A percentile compares a stretch with the other conserved stretches of the same genome.
Conservation (phyloP, 495 filamentous ascomycete genomes). For the Chaetomium tenue region DNA sequence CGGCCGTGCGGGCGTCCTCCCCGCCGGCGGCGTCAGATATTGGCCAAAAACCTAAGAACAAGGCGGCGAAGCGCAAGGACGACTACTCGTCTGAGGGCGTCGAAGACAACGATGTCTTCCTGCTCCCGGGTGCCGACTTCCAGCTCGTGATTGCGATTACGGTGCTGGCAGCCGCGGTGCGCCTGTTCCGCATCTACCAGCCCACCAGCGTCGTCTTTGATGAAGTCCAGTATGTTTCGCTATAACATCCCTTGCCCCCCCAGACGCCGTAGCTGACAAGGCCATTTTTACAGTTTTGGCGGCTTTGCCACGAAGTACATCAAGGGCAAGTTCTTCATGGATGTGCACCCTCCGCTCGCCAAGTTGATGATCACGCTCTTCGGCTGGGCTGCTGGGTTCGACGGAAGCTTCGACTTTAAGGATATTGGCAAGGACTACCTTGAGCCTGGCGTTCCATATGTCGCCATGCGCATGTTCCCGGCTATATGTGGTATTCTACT, state of each 20-base stretch:
- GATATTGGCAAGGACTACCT: constrained; percentile 99
- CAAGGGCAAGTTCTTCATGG: constrained; percentile 98
- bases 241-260: not conserved
- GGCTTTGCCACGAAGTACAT: constrained; percentile 98
- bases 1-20: constrained; percentile 32
- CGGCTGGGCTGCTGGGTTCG: constrained; percentile 91
- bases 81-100: constrained; percentile 67
- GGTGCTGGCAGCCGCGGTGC: constrained; percentile 71
- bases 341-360: constrained; percentile 95
- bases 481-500: constrained; percentile 83
- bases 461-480: constrained; percentile 93
- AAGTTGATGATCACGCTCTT: constrained; percentile 94
- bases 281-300: constrained; percentile 66
- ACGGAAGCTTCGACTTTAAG: constrained; percentile 97
- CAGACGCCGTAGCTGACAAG: constrained; percentile 25
- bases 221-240: constrained; percentile 80
- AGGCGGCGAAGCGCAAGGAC: constrained; percentile 39
- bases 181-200: constrained; percentile 93
- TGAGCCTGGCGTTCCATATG: constrained; percentile 92
- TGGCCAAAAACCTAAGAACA: constrained; percentile 33
- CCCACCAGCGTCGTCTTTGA: constrained; percentile 97
- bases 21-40: constrained; percentile 18
- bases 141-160: constrained; percentile 70
- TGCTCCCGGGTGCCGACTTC: constrained; percentile 78
- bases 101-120: constrained; percentile 67